Evolutionary conservation across 768 basidiomycete genomes (phyloP).

Genomic region (Hygrophorus russula): DNA sequence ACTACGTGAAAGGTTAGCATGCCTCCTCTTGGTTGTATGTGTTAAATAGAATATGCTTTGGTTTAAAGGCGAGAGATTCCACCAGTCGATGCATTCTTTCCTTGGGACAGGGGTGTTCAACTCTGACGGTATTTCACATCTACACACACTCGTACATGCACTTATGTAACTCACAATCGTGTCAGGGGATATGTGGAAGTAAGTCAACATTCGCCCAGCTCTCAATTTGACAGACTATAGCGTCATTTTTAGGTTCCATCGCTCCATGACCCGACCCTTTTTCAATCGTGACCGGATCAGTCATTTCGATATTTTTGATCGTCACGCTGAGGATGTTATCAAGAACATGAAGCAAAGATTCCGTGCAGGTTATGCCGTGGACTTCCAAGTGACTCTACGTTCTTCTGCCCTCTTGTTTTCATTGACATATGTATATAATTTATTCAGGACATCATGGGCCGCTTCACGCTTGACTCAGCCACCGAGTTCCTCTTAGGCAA

Average conservation of each 20-base stretch:
- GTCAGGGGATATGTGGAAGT: conserved; percentile 4
- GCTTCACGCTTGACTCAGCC: conserved; percentile 55
- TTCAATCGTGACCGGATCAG: conserved; percentile 51
- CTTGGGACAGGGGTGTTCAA: conserved; percentile 53
- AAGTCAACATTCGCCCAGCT: neutral
- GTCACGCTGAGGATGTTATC: conserved; percentile 37
- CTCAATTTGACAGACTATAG: neutral
- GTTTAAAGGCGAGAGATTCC: conserved; percentile 16
- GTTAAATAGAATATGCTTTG: neutral
- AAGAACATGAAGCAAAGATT: conserved; percentile 31
- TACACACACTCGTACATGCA: neutral
- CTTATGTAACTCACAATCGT: neutral
- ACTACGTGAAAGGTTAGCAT: conserved; percentile 30
- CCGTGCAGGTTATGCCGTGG: conserved; percentile 35
- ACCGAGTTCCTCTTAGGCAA: conserved; percentile 50
- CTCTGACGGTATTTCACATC: conserved; percentile 33
- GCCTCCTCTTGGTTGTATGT: conserved; percentile 3
- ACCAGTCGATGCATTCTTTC: conserved; percentile 20
- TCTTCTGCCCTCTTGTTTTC: neutral
- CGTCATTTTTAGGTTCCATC: conserved; percentile 11
- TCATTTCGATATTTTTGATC: conserved; percentile 53
- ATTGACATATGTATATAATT: neutral
- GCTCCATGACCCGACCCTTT: conserved; percentile 60
- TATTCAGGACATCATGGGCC: conserved; percentile 27
- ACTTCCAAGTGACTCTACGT: conserved; percentile 39